Percentiles rank a stretch among this genome's conserved stretches.
These are phyloP conservation scores for Mortierella sp. DNA, from an alignment of 371 early-diverging fungal genomes.

Conservation along the genomic window DNA sequence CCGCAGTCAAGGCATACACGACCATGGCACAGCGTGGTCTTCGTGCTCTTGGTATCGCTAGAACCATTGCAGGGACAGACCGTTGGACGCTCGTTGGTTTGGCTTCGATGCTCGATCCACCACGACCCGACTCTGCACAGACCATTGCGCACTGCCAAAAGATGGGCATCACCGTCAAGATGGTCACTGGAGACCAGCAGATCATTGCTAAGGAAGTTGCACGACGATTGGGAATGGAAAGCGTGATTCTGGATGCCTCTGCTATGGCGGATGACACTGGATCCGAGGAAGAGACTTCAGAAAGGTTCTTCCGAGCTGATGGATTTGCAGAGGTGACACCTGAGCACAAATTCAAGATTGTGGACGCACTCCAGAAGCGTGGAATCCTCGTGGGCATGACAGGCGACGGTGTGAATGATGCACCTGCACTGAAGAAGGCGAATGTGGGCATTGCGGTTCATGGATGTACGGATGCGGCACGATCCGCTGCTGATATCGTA, in stretches of 20 bases:
- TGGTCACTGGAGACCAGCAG: conserved; percentile 88
- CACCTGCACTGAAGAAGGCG: conserved; percentile 89
- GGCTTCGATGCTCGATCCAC: conserved; percentile 87
- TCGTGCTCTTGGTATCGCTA: conserved; percentile 89
- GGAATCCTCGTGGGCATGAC: conserved; percentile 88
- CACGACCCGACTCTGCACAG: conserved; percentile 78
- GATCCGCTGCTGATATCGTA: conserved; percentile 95
- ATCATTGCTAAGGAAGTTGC: conserved; percentile 88
- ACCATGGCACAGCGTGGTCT: conserved; percentile 86
- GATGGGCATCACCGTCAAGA: conserved; percentile 79
- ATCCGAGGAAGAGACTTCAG: conserved; percentile 62
- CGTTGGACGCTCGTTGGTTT: conserved; percentile 72
- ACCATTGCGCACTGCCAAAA: conserved; percentile 74
- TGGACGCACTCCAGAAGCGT: conserved; percentile 79
- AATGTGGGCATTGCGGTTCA: conserved; percentile 91
- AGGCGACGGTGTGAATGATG: conserved; percentile 91
- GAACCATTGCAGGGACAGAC: conserved; percentile 74
- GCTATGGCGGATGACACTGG: conserved; percentile 63
- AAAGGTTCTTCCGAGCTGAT: conserved; percentile 72
- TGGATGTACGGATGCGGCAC: conserved; percentile 93
- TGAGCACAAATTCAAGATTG: conserved; percentile 84
- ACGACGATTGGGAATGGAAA: conserved; percentile 72
- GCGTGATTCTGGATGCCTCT: conserved; percentile 75
- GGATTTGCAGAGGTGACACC: conserved; percentile 86
- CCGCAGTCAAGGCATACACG: conserved; percentile 73